phyloP scores from a whole-genome alignment of 169 alveolate species.

The Ichthyophthirius multifiliis region DNA sequence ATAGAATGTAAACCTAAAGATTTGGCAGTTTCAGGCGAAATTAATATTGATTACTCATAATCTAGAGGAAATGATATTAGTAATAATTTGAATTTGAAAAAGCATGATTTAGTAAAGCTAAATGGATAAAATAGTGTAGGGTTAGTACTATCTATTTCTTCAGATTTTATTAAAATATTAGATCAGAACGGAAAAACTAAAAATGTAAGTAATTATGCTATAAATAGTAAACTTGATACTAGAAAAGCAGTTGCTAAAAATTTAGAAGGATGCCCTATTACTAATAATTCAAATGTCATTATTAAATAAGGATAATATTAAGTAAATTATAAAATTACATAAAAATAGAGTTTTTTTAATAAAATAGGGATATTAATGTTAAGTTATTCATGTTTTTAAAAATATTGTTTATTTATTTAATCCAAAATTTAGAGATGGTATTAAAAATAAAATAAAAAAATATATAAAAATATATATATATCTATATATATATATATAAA shows the following conservation, averaged over 20 bases:
- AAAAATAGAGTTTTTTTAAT: not conserved
- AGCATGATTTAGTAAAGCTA: not conserved
- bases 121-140: not conserved
- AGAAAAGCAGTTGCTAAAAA: not conserved
- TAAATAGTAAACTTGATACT: not conserved
- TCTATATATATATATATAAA: no score
- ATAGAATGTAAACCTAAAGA: not conserved
- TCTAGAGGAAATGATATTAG: not conserved
- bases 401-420: not conserved
- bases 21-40: not conserved
- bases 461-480: no score
- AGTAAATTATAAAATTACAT: not conserved
- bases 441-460: no score
- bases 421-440: conserved; percentile 2
- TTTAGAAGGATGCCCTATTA: not conserved
- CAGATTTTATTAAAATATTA: not conserved
- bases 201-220: not conserved
- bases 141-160: not conserved
- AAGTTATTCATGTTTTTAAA: not conserved
- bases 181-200: not conserved
- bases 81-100: not conserved
- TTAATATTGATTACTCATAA: not conserved
- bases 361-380: not conserved
- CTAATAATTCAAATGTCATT: not conserved
- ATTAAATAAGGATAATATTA: not conserved